Conservation (phyloP, 345 rosid genomes). For the Aquilaria sinensis region DNA sequence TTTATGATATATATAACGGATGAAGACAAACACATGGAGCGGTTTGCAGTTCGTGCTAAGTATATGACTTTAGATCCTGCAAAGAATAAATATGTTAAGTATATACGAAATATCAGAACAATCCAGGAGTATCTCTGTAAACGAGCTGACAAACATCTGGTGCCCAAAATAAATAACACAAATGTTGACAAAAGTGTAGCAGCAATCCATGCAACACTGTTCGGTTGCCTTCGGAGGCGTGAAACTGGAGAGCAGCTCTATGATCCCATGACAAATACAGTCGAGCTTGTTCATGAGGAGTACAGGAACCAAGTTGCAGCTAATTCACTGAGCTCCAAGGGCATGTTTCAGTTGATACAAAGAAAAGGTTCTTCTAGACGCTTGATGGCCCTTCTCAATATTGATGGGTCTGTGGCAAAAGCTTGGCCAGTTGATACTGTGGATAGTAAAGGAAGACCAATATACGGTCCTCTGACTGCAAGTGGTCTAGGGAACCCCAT, state of each 20-base stretch:
- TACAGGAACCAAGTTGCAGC: conserved; percentile 85
- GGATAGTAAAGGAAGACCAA: conserved; percentile 43
- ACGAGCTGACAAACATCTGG: conserved; percentile 89
- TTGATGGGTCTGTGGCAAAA: conserved; percentile 79
- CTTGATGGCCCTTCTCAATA: conserved; percentile 87
- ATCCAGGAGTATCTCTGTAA: conserved; percentile 84
- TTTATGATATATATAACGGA: conserved; percentile 84
- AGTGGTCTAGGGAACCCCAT: conserved; percentile 45
- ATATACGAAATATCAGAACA: conserved; percentile 78
- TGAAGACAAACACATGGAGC: conserved; percentile 89
- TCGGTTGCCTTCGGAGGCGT: conserved; percentile 75
- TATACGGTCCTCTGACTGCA: conserved; percentile 28
- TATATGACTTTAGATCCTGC: conserved; percentile 93
- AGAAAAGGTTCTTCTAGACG: conserved; percentile 85
- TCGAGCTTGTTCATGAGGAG: conserved; percentile 67
- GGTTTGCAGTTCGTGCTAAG: conserved; percentile 93
- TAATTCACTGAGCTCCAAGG: conserved; percentile 79
- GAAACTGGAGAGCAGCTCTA: conserved; percentile 76
- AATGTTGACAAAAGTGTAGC: conserved; percentile 93
- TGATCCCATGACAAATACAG: conserved; percentile 67
- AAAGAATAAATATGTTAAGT: conserved; percentile 84
- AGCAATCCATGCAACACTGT: conserved; percentile 85
- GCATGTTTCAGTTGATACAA: conserved; percentile 90
- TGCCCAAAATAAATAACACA: conserved; percentile 90
- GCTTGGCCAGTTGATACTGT: conserved; percentile 77